Base-by-base conservation (phyloP, 371 early-diverging fungal species). In the Encephalitozoon cuniculi region DNA sequence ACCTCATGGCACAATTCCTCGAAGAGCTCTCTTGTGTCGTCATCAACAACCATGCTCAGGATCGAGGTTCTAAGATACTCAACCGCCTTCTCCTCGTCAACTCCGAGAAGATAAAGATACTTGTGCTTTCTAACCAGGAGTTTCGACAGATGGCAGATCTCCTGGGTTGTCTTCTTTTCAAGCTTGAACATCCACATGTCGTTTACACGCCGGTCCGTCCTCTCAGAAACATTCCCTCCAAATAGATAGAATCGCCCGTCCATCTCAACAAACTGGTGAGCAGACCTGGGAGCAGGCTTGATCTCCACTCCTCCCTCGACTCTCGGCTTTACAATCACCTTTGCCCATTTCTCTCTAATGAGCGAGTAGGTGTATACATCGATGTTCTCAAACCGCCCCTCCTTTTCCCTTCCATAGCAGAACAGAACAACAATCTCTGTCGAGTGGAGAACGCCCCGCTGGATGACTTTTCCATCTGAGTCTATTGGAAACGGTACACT, bases 161-260 rank as follows among this genome's bases (percentile, higher is more conserved):
- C 63, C 9, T 69, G n/a, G 9, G 4, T 25, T 25, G 28, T 64
- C 34, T 28, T 41, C 46, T 68, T 68, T 18, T 54, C 59, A 4
- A 75, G 32, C 9, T 30, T 51, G 4, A 75, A 39, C 18, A 21
- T 49, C 75, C 75, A 75, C 40, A 75, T 66, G 43, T 75, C 75
- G 9, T 49, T 64, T 34, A 59, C 34, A 6, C 75, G 67, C 25
- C 44, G 43, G 59, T 68, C 68, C 1, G 32, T 49, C 26, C 25
- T 54, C 0, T 46, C 71, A 28, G 46, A 28, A 2, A 52, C 39
- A 51, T 75, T 75, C n/a, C 75, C 75, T 53, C 75, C 75, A 41
- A 63, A 75, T 21, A 75, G 6, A 41, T 75, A 67, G 37, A 63
- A 68, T 15, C 11, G 12, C 15, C 68, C 49, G 1, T 37, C 30